Conservation (phyloP, 202 grass and related monocot genomes). For the Zoysia matrella region DNA sequence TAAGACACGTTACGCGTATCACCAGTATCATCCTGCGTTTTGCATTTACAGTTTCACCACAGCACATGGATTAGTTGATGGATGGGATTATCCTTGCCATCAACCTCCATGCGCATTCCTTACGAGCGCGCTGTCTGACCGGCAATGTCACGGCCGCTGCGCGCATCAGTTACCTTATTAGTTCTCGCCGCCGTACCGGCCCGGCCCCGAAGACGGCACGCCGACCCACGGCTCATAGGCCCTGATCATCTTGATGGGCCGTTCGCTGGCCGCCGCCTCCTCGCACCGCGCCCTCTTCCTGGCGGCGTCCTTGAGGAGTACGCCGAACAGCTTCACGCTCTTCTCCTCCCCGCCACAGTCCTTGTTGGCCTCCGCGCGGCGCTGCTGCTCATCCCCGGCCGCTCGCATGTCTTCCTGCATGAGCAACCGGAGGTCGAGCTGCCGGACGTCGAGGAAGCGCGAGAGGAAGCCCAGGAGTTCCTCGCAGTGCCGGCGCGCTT, state of each 20-base stretch:
- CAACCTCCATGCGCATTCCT: not conserved
- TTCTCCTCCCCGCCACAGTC: conserved; percentile 33
- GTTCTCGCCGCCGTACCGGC: conserved; percentile 45
- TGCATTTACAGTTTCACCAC: conserved; percentile 21
- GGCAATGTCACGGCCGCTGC: not conserved
- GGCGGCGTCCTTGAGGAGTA: conserved; percentile 49
- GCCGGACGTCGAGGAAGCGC: conserved; percentile 64
- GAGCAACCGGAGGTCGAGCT: conserved; percentile 59
- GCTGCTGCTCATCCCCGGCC: conserved; percentile 1
- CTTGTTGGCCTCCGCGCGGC: not conserved
- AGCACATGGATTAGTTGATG: conserved; percentile 22
- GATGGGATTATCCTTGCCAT: conserved; percentile 19
- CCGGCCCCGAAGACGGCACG: conserved; percentile 45
- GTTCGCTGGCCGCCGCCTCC: conserved; percentile 50
- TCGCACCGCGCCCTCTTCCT: conserved; percentile 59
- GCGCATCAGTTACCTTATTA: conserved; percentile 29
- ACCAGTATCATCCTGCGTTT: not conserved
- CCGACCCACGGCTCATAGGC: conserved; percentile 53
- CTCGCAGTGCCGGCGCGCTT: conserved; percentile 60
- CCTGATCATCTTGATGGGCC: conserved; percentile 68
- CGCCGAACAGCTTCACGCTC: conserved; percentile 78
- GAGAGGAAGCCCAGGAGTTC: conserved; percentile 83
- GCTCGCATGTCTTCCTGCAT: conserved; percentile 54
- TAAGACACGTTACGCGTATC: not conserved
- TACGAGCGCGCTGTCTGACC: not conserved